Evolutionary conservation across 2,329 filamentous ascomycete species (phyloP).

Genomic region (Balansia obtecta): DNA sequence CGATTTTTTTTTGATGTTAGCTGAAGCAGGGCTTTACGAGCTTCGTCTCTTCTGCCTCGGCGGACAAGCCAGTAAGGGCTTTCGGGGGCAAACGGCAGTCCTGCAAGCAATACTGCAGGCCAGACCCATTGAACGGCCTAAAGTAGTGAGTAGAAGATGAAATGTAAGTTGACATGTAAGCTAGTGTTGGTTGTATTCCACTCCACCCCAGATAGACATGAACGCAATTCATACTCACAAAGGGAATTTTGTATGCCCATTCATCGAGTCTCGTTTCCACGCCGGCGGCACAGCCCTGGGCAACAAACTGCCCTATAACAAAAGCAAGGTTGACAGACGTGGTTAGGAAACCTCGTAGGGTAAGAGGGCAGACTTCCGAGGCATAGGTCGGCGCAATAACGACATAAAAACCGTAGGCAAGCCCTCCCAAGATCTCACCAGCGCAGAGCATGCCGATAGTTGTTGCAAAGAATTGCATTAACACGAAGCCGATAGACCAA

Average conservation of each 20-base stretch:
- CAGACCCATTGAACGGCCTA: slow-evolving; percentile 38
- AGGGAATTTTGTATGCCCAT: slow-evolving; percentile 30
- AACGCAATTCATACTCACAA: slow-evolving; percentile 8
- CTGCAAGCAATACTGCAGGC: slow-evolving; percentile 31
- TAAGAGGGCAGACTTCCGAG: slow-evolving; percentile 46
- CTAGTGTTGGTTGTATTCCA: not conserved
- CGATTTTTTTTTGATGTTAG: slow-evolving; percentile 26
- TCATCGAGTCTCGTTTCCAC: slow-evolving; percentile 26
- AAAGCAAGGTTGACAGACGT: slow-evolving; percentile 51
- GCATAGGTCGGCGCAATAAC: slow-evolving; percentile 47
- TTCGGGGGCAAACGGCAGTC: slow-evolving; percentile 34
- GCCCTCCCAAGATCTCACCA: slow-evolving; percentile 47
- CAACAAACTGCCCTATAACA: slow-evolving; percentile 48
- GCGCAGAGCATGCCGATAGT: slow-evolving; percentile 43
- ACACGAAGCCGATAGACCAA: slow-evolving; percentile 40
- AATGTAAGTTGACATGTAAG: not conserved
- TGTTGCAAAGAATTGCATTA: slow-evolving; percentile 50
- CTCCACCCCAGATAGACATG: not conserved
- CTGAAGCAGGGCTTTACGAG: slow-evolving; percentile 24
- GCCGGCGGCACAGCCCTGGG: slow-evolving; percentile 32
- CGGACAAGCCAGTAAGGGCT: slow-evolving; percentile 39
- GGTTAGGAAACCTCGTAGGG: slow-evolving; percentile 44
- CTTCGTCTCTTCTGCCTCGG: slow-evolving; percentile 27
- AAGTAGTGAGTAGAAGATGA: not conserved
- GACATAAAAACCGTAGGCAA: slow-evolving; percentile 49